phyloP scores from a whole-genome alignment of 352 stramenopile genomes.

The Phytopythium chamaehyphon region DNA sequence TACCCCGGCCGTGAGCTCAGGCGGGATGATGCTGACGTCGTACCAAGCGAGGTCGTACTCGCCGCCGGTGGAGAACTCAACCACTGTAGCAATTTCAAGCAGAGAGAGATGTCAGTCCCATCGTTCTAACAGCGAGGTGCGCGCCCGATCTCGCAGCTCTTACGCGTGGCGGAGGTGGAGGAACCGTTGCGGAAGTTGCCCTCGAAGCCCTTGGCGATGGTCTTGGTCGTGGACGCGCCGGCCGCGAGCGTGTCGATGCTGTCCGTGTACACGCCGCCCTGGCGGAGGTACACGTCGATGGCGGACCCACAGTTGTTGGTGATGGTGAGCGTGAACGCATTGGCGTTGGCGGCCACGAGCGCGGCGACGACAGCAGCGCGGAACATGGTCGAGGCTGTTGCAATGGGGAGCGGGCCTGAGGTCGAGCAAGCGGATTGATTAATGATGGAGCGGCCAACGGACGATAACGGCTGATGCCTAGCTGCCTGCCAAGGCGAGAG shows the following conservation, averaged over 20 bases:
- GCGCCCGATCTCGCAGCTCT: not conserved
- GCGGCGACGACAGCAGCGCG: slow-evolving; percentile 15
- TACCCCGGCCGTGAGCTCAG: slow-evolving; percentile 38
- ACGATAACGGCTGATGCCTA: not conserved
- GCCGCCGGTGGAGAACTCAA: slow-evolving; percentile 65
- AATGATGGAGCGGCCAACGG: slow-evolving; percentile 1
- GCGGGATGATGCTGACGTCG: slow-evolving; percentile 71
- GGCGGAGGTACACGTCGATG: slow-evolving; percentile 56
- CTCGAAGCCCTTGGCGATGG: slow-evolving; percentile 58
- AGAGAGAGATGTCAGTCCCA: not conserved
- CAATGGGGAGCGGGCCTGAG: not conserved
- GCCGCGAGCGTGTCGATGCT: slow-evolving; percentile 30
- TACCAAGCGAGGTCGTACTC: slow-evolving; percentile 54
- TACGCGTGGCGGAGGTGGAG: slow-evolving; percentile 49
- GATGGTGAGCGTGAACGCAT: slow-evolving; percentile 56
- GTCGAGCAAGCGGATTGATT: slow-evolving; percentile 1
- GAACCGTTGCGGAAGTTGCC: slow-evolving; percentile 63
- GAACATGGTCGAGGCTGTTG: slow-evolving; percentile 19
- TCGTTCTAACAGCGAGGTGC: not conserved
- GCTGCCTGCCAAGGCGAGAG: not conserved
- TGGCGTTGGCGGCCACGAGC: slow-evolving; percentile 12
- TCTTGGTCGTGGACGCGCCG: slow-evolving; percentile 29
- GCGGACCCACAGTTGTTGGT: slow-evolving; percentile 46
- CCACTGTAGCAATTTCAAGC: slow-evolving; percentile 19
- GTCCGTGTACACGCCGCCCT: slow-evolving; percentile 49